Conservation (phyloP, 139 green algal genomes). For the Volvox africanus region DNA sequence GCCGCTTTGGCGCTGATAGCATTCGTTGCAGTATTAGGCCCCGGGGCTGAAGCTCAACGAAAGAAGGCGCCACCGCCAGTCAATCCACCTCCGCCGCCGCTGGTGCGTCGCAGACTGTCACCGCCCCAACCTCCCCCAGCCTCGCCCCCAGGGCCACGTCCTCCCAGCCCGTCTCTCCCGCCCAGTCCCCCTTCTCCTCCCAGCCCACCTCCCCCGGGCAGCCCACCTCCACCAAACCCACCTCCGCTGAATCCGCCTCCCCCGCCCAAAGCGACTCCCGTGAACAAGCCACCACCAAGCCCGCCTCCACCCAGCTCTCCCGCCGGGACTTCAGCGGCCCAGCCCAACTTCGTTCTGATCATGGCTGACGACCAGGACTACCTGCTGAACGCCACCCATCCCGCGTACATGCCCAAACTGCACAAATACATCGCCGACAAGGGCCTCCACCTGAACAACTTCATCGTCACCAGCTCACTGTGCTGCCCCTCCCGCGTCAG, state of each 20-base stretch:
- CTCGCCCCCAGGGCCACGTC: not conserved
- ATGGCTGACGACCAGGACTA: conserved; percentile 54
- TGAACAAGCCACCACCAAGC: not conserved
- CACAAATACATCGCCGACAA: conserved; percentile 32
- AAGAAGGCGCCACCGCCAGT: not conserved
- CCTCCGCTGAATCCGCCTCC: not conserved
- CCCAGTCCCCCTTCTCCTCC: not conserved
- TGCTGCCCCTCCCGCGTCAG: conserved; percentile 48
- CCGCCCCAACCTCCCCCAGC: not conserved
- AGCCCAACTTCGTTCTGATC: conserved; percentile 46
- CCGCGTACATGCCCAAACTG: conserved; percentile 46
- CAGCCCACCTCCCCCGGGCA: not conserved
- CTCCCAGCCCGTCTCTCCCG: not conserved
- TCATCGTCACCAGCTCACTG: conserved; percentile 46
- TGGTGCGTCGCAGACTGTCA: not conserved
- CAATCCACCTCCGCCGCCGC: not conserved
- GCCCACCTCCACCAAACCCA: not conserved
- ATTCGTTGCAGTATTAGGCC: not conserved
- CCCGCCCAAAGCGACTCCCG: not conserved
- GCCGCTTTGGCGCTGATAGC: not conserved
- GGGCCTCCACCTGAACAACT: conserved; percentile 49
- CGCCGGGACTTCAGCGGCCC: not conserved
- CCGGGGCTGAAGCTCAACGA: not conserved
- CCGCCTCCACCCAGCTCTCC: not conserved
- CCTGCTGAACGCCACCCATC: conserved; percentile 28